These are phyloP conservation scores for Pelargonium cotyledonis DNA, from an alignment of 441 rosid species.

Conservation along the genomic window DNA sequence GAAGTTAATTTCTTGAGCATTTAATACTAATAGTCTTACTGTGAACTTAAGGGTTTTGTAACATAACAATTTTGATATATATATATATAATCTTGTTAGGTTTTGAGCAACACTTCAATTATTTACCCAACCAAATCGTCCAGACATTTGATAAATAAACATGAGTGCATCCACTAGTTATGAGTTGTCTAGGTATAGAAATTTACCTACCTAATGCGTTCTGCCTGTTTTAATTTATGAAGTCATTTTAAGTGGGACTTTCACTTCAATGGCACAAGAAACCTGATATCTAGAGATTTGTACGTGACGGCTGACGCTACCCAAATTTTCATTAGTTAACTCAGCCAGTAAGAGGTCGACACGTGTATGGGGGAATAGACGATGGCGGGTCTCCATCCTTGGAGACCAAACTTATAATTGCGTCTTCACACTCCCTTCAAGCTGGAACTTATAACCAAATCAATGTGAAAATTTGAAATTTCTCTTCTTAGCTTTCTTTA, in stretches of 20 bases:
- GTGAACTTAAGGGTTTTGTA: neutral
- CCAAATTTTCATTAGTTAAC: no score
- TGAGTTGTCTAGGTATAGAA: neutral
- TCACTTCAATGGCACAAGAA: neutral
- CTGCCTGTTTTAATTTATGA: neutral
- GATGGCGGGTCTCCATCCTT: no score
- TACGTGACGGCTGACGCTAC: no score
- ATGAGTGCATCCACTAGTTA: neutral
- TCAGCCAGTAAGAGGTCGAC: no score
- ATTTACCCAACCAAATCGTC: neutral
- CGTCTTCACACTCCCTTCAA: no score
- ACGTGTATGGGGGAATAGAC: no score
- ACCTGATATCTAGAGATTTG: neutral
- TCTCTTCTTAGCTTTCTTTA: no score
- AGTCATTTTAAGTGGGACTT: neutral
- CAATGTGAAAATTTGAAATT: no score
- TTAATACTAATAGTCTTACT: neutral
- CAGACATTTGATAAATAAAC: neutral
- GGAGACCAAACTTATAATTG: no score
- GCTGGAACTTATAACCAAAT: no score
- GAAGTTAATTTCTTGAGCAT: neutral
- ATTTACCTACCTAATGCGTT: neutral
- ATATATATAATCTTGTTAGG: neutral
- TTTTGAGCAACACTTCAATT: neutral
- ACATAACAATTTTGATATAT: neutral